Evolutionary conservation across 2,329 filamentous ascomycete genomes (phyloP), one percentile per base, ranked within the genome.

Genomic region (Ophiosphaerella narmari): DNA sequence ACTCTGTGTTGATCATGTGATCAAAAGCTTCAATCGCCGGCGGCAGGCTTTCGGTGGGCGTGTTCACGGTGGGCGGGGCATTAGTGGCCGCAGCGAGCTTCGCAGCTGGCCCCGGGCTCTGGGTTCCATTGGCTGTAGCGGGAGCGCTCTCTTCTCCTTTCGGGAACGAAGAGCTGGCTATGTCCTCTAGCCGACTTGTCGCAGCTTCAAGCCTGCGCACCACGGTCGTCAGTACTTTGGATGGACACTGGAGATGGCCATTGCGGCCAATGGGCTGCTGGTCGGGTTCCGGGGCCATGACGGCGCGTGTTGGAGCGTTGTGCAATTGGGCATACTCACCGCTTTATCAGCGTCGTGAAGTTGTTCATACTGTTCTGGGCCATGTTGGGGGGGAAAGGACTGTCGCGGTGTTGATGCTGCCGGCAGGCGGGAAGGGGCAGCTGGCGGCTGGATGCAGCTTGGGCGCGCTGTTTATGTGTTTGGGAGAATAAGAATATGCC

Each of bases 301-400:
- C 23, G 38, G 16, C 6, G 37, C 4, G 16, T n/a, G 21, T 13
- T 21, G n/a, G 21, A 12, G 41, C 29, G 18, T 23, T 35, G n/a
- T 18, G 26, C 6, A 43, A 54, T 47, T 41, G 31, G 36, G 24
- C 18, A 5, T 32, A 77, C 84, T 66, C 84, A 97, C 94, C 94
- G 86, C 84, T 99, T 99, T 80, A 99, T 97, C 68, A 99, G 85
- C 46, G 94, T 99, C 32, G 91, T 95, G 57, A 99, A 80, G 73
- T 96, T 97, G 77, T 97, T 87, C 91, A 97, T 97, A 68, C 91
- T 90, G 77, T 83, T 89, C 56, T 86, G 78, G 60, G 87, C 84
- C 88, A 92, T 92, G 57, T 53, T 66, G 48, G 49, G 48, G 49
- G 61, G 68, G 63, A 60, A 64, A 55, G 55, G 52, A 62, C 54